These are phyloP conservation scores for Mycena metata DNA, from an alignment of 768 basidiomycete species.

Conservation along the genomic window DNA sequence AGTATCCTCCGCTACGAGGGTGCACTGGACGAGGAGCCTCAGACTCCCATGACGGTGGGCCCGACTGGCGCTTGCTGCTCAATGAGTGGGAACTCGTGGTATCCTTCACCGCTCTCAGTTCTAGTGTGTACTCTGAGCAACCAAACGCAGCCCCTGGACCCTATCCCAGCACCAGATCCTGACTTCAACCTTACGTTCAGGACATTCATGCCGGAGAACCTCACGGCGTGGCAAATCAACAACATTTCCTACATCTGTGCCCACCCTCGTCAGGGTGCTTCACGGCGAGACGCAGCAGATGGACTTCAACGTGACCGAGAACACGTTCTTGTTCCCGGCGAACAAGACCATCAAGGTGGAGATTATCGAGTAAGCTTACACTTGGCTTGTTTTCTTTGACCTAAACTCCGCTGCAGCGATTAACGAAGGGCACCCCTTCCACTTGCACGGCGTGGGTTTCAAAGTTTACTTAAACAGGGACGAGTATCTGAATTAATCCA, in stretches of 20 bases:
- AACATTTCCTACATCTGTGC: slow-evolving; percentile 38
- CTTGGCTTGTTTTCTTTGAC: slow-evolving; percentile 20
- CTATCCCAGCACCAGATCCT: slow-evolving; percentile 37
- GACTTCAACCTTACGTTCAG: slow-evolving; percentile 39
- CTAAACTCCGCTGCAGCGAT: not conserved
- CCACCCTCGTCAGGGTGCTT: slow-evolving; percentile 49
- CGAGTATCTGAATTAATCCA: not conserved
- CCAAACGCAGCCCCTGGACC: slow-evolving; percentile 12
- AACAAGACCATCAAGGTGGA: slow-evolving; percentile 55
- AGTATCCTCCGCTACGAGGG: slow-evolving; percentile 56
- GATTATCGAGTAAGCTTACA: slow-evolving; percentile 45
- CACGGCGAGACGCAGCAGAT: slow-evolving; percentile 47
- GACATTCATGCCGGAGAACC: slow-evolving; percentile 43
- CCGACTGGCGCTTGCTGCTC: slow-evolving; percentile 30
- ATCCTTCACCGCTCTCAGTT: too few species aligned
- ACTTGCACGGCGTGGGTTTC: slow-evolving; percentile 43
- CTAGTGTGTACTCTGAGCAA: not conserved
- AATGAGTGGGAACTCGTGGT: slow-evolving; percentile 28
- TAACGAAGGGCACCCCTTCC: slow-evolving; percentile 40
- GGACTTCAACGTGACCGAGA: slow-evolving; percentile 51
- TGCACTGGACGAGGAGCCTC: slow-evolving; percentile 49
- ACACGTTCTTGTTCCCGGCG: slow-evolving; percentile 56
- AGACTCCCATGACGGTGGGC: slow-evolving; percentile 43
- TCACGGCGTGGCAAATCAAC: slow-evolving; percentile 51
- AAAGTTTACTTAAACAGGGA: not conserved